A percentile compares a stretch with the other conserved stretches of the same genome.
Conservation (phyloP, 2,329 filamentous ascomycete species). For the Xylariaceae sp. region DNA sequence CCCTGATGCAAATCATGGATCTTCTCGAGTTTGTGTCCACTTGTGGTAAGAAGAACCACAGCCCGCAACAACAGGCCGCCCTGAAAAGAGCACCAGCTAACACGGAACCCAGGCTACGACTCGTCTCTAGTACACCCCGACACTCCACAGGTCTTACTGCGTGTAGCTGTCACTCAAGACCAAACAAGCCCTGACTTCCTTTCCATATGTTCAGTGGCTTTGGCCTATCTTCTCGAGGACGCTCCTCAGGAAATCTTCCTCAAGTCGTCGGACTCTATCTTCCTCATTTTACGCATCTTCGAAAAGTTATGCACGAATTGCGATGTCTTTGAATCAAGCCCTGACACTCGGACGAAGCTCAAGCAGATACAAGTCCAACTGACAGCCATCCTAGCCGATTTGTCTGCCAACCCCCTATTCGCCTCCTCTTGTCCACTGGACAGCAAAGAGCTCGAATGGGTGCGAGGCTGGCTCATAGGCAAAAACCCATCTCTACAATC, state of each 20-base stretch:
- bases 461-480: slow-evolving; percentile 45
- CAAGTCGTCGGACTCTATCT: slow-evolving; percentile 34
- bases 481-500: slow-evolving; percentile 44
- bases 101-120: slow-evolving; percentile 40
- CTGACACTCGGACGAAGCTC: slow-evolving; percentile 43
- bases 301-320: slow-evolving; percentile 44
- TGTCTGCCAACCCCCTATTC: slow-evolving; percentile 48
- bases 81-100: slow-evolving; percentile 11
- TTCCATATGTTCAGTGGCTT: slow-evolving; percentile 45
- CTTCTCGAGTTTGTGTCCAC: slow-evolving; percentile 49
- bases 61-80: background rate
- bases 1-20: slow-evolving; percentile 50
- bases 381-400: slow-evolving; percentile 46
- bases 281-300: slow-evolving; percentile 45
- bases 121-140: slow-evolving; percentile 38
- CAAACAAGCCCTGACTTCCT: slow-evolving; percentile 48
- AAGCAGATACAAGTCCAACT: slow-evolving; percentile 46
- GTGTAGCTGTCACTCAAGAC: slow-evolving; percentile 40
- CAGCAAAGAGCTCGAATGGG: slow-evolving; percentile 37
- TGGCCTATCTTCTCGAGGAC: slow-evolving; percentile 52
- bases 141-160: slow-evolving; percentile 47
- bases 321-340: slow-evolving; percentile 39
- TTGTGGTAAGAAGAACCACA: slow-evolving; percentile 39
- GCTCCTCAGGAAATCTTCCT: slow-evolving; percentile 47
- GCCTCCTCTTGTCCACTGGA: slow-evolving; percentile 38